phyloP scores from a whole-genome alignment of 495 filamentous ascomycete genomes.

The Lichenothelia convexa region DNA sequence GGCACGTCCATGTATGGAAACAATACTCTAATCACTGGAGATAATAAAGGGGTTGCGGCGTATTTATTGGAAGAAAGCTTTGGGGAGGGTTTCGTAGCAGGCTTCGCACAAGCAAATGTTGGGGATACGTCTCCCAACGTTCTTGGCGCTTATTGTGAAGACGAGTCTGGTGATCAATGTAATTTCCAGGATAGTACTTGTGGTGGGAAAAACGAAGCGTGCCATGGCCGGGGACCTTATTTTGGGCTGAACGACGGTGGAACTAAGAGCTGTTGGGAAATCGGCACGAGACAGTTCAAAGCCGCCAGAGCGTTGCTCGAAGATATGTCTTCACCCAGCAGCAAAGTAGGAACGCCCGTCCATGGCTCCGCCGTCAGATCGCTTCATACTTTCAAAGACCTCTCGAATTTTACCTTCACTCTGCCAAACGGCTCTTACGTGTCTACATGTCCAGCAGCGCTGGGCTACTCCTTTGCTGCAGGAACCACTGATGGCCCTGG shows the following conservation, averaged over 20 bases:
- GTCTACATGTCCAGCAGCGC: constrained; percentile 71
- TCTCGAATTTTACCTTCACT: constrained; percentile 53
- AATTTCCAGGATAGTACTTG: constrained; percentile 37
- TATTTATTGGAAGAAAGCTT: constrained; percentile 65
- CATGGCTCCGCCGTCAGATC: constrained; percentile 17
- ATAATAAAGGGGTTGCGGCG: constrained; percentile 93
- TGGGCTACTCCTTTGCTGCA: constrained; percentile 87
- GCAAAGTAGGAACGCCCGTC: constrained; percentile 12
- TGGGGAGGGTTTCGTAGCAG: constrained; percentile 64
- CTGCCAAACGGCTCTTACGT: constrained; percentile 57
- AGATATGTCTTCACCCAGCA: background rate
- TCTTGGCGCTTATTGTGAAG: constrained; percentile 38
- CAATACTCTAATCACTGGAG: constrained; percentile 79
- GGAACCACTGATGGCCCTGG: constrained; percentile 91
- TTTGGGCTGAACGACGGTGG: constrained; percentile 37
- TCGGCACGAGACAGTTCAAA: constrained; percentile 20
- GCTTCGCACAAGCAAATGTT: constrained; percentile 88
- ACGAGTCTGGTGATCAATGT: constrained; percentile 18
- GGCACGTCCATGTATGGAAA: constrained; percentile 85
- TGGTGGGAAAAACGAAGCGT: constrained; percentile 51
- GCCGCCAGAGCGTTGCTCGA: constrained; percentile 13
- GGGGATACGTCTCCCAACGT: constrained; percentile 87
- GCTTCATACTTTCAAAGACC: constrained; percentile 25
- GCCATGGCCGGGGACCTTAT: constrained; percentile 71
- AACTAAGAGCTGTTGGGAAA: constrained; percentile 24